Base-by-base conservation (phyloP, 2,329 filamentous ascomycete genomes). In the Chaetomium sp. region DNA sequence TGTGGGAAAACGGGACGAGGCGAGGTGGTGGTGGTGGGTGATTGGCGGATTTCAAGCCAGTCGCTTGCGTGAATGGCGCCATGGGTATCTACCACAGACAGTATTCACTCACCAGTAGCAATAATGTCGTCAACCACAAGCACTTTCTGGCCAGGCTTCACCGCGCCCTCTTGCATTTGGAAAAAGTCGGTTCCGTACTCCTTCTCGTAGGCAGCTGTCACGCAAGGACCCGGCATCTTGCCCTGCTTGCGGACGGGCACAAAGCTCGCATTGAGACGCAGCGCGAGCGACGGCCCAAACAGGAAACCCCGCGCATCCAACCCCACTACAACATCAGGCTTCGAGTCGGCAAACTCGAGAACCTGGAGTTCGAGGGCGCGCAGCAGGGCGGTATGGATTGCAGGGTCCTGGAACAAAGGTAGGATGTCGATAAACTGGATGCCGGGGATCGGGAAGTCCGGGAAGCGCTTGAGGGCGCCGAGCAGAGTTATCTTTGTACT, bases 381-480 rank as follows among this genome's bases (percentile, higher is more conserved):
- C 76, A 97, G 83, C 65, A 99, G 89, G 63, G 87, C 84, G 71
- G 85, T 83, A 80, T 97, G 94, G 67, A 91, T 83, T 59, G 78
- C 75, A 62, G 89, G 87, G 75, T 92, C 85, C 76, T 91, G 88
- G 83, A 99, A 98, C 75, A 98, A 89, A 67, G 95, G 95, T 78
- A 99, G 89, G 80, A 99, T 98, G 77, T 99, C 95, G 82, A 97
- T 92, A 80, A 99, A 99, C 74, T 96, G 85, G 75, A 99, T 94
- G 77, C 95, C 94, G 54, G 90, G 88, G 70, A 90, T 89, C 65
- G 94, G 94, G 81, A 97, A 98, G 83, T 98, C 92, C 74, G 88
- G 87, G 81, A 92, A 96, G 78, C 93, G 89, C 78, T 91, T 91
- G 72, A 98, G 86, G 66, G 90, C 86, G 71, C 81, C 79, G 75